These are phyloP conservation scores for Cystobasidium ongulense DNA, from an alignment of 768 basidiomycete species.

Conservation along the genomic window DNA sequence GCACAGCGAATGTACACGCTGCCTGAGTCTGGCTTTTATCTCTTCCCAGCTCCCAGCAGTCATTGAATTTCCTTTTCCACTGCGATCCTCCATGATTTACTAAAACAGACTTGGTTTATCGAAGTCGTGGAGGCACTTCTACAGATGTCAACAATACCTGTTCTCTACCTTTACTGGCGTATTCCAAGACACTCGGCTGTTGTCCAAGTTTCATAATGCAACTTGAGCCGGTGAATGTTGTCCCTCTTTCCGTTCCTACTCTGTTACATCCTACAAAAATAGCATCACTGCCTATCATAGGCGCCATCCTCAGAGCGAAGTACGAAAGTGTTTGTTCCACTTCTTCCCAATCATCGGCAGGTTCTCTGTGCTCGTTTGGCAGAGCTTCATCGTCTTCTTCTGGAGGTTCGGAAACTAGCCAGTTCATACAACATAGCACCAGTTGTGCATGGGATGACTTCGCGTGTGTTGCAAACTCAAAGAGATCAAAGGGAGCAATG, in stretches of 20 bases:
- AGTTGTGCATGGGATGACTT: conserved; percentile 20
- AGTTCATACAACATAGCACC: conserved; percentile 33
- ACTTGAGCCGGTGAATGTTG: conserved; percentile 38
- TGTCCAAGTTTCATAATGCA: conserved; percentile 31
- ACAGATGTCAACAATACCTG: conserved; percentile 22
- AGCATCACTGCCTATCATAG: conserved; percentile 32
- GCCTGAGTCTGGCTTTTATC: no score
- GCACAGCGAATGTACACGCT: no score
- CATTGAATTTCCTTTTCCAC: no score
- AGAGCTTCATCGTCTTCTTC: not conserved
- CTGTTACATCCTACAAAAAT: conserved; percentile 37
- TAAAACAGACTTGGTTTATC: not conserved
- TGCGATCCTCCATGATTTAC: not conserved
- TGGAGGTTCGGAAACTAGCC: conserved; percentile 29
- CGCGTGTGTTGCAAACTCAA: conserved; percentile 32
- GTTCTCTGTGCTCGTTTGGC: not conserved
- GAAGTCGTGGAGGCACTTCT: not conserved
- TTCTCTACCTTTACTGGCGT: conserved; percentile 35
- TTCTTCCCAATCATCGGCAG: conserved; percentile 28
- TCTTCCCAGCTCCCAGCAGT: no score
- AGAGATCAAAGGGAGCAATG: conserved; percentile 28
- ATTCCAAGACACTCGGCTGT: conserved; percentile 22
- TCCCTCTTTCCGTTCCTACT: conserved; percentile 36
- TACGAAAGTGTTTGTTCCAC: conserved; percentile 34
- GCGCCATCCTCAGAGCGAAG: conserved; percentile 33